A percentile compares a stretch with the other conserved stretches of the same genome.
phyloP scores from a whole-genome alignment of 2,329 filamentous ascomycete species.

The Podosphaera xanthii region DNA sequence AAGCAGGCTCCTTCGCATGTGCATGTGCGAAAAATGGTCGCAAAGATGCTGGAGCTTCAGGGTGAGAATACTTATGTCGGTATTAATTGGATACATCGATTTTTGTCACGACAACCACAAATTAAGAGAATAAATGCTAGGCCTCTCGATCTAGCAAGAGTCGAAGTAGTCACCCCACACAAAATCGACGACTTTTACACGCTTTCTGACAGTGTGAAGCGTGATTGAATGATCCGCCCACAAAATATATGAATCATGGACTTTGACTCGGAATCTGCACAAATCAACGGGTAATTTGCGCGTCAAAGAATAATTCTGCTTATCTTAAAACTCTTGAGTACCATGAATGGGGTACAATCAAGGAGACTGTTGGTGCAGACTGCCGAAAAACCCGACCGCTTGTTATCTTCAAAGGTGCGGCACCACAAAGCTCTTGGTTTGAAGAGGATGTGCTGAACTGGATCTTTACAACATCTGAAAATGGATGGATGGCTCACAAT shows the following conservation, averaged over 20 bases:
- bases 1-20: background rate
- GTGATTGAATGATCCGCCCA: background rate
- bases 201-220: background rate
- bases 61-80: background rate
- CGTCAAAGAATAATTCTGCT: background rate
- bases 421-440: background rate
- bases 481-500: background rate
- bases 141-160: background rate
- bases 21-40: background rate
- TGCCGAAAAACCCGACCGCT: background rate
- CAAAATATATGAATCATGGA: background rate
- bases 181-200: background rate
- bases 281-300: background rate
- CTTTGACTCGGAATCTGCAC: background rate
- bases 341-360: background rate
- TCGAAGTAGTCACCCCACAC: background rate
- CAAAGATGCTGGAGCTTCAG: background rate
- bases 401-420: background rate
- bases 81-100: background rate
- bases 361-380: background rate
- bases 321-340: background rate
- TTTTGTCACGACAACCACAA: background rate
- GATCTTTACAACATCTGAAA: background rate
- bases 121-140: background rate
- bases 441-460: background rate